Percentiles rank a stretch among this genome's conserved stretches.
phyloP scores from a whole-genome alignment of 1,284 basidiomycete species.

The Xerocomus minutiporus region DNA sequence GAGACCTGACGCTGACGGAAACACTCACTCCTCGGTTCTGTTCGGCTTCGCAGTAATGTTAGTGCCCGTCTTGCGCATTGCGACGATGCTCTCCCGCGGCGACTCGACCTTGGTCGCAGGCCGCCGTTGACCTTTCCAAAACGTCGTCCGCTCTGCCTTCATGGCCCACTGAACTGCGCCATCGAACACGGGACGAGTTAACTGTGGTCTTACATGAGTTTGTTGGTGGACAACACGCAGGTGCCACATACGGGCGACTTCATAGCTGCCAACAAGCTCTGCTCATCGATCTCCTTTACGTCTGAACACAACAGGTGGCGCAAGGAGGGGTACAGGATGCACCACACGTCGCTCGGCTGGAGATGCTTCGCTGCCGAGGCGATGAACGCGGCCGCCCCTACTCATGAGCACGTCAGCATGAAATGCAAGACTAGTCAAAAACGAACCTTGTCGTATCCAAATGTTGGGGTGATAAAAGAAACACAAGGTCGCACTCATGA shows the following conservation, averaged over 20 bases:
- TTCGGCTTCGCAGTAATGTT: conserved; percentile 43
- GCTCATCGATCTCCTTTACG: conserved; percentile 72
- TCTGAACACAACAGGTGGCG: conserved; percentile 85
- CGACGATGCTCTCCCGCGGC: conserved; percentile 63
- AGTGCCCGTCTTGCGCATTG: conserved; percentile 50
- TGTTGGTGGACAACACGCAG: conserved; percentile 3
- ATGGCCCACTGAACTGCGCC: conserved; percentile 87
- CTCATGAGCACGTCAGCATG: neutral
- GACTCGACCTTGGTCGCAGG: conserved; percentile 52
- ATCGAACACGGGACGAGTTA: conserved; percentile 78
- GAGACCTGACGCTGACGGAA: neutral
- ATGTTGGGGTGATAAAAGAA: conserved; percentile 94
- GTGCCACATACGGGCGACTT: conserved; percentile 65
- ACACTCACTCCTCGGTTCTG: conserved; percentile 70
- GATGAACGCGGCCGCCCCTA: conserved; percentile 84
- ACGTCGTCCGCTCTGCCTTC: conserved; percentile 67
- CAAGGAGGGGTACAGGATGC: conserved; percentile 89
- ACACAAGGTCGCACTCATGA: conserved; percentile 81
- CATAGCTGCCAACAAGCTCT: conserved; percentile 68
- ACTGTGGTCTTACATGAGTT: conserved; percentile 38
- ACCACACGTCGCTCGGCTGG: conserved; percentile 88
- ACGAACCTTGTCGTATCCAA: conserved; percentile 89
- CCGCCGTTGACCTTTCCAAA: conserved; percentile 64
- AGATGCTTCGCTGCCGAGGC: conserved; percentile 78
- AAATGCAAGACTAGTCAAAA: neutral